Evolutionary conservation across 2,329 filamentous ascomycete genomes (phyloP).

Genomic region (Neofusicoccum kwambonambiense): DNA sequence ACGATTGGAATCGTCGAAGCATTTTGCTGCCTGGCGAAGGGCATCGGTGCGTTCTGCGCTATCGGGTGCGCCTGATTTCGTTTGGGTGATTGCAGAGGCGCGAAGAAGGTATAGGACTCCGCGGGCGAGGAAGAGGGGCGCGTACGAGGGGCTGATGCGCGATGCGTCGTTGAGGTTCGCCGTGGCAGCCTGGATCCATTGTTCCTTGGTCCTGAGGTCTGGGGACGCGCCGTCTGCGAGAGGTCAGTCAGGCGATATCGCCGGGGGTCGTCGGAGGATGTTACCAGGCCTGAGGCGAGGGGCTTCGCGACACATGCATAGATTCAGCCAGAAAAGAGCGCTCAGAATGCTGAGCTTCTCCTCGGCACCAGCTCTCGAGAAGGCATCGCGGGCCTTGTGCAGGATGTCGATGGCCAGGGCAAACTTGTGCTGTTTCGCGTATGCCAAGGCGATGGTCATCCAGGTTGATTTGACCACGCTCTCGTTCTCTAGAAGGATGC

Average conservation of each 20-base stretch:
- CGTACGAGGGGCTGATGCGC: slow-evolving; percentile 86
- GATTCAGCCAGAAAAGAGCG: slow-evolving; percentile 85
- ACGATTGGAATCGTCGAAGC: slow-evolving; percentile 89
- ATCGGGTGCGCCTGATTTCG: slow-evolving; percentile 66
- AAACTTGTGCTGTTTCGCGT: slow-evolving; percentile 92
- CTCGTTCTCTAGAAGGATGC: slow-evolving; percentile 92
- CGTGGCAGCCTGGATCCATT: slow-evolving; percentile 88
- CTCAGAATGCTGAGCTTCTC: slow-evolving; percentile 84
- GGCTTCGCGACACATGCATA: slow-evolving; percentile 84
- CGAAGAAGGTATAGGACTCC: slow-evolving; percentile 86
- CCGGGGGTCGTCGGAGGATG: background rate
- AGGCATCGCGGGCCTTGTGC: slow-evolving; percentile 71
- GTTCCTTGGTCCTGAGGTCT: slow-evolving; percentile 86
- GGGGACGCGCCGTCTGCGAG: slow-evolving; percentile 49
- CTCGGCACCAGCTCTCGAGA: slow-evolving; percentile 67
- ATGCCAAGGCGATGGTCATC: slow-evolving; percentile 97
- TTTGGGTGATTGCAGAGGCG: slow-evolving; percentile 77
- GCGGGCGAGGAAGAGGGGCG: slow-evolving; percentile 85
- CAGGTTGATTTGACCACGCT: slow-evolving; percentile 87
- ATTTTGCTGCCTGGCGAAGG: slow-evolving; percentile 81
- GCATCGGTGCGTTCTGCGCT: slow-evolving; percentile 72
- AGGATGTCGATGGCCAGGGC: slow-evolving; percentile 75
- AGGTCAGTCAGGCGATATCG: background rate
- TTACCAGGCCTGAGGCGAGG: slow-evolving; percentile 61
- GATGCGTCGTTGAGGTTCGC: slow-evolving; percentile 92